Evolutionary conservation across 2,329 filamentous ascomycete species (phyloP).

Genomic region (Ceratocystis diversiconidia): DNA sequence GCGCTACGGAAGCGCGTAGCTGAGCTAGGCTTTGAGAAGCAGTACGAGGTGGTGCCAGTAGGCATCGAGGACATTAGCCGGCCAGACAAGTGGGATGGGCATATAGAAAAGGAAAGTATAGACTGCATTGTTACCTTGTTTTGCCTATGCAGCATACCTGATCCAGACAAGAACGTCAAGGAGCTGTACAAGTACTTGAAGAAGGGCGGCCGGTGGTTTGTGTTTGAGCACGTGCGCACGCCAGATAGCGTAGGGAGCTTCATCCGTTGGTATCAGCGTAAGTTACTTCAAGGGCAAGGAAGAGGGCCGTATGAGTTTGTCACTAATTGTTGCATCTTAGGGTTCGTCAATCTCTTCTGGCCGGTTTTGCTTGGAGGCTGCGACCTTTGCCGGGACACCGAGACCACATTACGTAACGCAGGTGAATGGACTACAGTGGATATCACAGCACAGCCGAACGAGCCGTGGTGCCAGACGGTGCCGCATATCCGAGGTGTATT

Average conservation of each 20-base stretch:
- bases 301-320: too few species aligned
- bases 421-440: conserved; percentile 39
- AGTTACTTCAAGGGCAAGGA: conserved; percentile 22
- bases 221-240: conserved; percentile 45
- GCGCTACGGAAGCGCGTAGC: conserved; percentile 33
- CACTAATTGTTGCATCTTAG: conserved; percentile 23
- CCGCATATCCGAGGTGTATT: conserved; percentile 40
- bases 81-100: conserved; percentile 30
- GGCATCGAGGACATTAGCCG: conserved; percentile 45
- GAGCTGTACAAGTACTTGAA: conserved; percentile 44
- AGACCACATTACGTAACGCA: conserved; percentile 32
- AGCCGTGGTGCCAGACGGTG: conserved; percentile 31
- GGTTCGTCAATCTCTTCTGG: conserved; percentile 39
- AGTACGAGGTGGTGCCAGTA: conserved; percentile 48
- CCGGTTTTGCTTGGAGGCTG: conserved; percentile 39
- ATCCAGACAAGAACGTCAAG: conserved; percentile 40
- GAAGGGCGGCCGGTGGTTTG: conserved; percentile 47
- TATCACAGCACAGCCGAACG: conserved; percentile 28
- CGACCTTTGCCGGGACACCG: conserved; percentile 36
- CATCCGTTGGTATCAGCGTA: conserved; percentile 38
- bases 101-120: conserved; percentile 36
- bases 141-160: conserved; percentile 50
- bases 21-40: conserved; percentile 38
- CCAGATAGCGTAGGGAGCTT: conserved; percentile 27
- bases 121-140: conserved; percentile 48